phyloP scores from a whole-genome alignment of 2,329 filamentous ascomycete species.

The Metarhizium robertsii region DNA sequence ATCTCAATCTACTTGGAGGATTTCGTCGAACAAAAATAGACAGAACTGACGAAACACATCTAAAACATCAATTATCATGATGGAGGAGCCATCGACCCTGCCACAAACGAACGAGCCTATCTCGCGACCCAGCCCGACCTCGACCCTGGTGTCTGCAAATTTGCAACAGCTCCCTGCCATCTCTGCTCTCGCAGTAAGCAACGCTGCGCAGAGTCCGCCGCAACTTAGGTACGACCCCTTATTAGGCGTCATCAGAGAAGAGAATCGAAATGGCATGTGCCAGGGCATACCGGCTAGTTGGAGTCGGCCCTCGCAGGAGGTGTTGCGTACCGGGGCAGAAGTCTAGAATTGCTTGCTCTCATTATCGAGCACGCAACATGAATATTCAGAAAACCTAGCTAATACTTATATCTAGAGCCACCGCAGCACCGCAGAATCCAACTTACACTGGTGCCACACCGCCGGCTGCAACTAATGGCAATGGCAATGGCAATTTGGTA shows the following conservation, averaged over 20 bases:
- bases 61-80: conserved; percentile 24
- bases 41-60: background rate
- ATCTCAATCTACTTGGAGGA: no score
- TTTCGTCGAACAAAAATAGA: background rate
- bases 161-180: conserved; percentile 37
- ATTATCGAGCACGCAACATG: background rate
- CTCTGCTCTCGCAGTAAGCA: conserved; percentile 32
- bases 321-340: background rate
- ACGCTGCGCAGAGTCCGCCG: conserved; percentile 29
- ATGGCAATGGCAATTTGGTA: conserved; percentile 31
- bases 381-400: conserved; percentile 2
- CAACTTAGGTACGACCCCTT: conserved; percentile 35
- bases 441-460: conserved; percentile 25
- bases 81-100: conserved; percentile 33
- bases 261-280: background rate
- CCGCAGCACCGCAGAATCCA: conserved; percentile 11
- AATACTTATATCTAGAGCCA: conserved; percentile 8
- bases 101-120: conserved; percentile 35
- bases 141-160: conserved; percentile 32
- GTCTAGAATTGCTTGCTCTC: background rate
- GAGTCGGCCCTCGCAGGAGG: no score
- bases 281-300: background rate
- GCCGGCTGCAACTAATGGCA: conserved; percentile 30
- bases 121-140: conserved; percentile 40
- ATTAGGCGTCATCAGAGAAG: background rate